Evolutionary conservation across 495 filamentous ascomycete genomes (phyloP).

Genomic region (Penicillium lagena): DNA sequence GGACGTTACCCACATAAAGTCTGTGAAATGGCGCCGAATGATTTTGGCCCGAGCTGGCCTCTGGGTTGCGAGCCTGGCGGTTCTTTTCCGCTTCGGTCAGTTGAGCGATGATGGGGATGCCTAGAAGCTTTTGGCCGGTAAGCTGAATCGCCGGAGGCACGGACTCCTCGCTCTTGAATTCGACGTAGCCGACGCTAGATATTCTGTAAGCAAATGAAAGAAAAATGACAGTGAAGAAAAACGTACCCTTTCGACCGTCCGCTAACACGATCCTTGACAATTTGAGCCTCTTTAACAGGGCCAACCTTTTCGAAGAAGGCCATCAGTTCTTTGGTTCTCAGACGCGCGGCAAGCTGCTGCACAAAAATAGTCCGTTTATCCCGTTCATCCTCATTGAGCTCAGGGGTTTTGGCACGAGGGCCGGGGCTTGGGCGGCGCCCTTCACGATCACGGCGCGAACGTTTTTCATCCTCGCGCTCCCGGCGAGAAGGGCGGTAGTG

Average conservation of each 20-base stretch:
- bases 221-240: conserved; percentile 1
- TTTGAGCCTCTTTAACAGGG: conserved; percentile 94
- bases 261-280: conserved; percentile 97
- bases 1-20: conserved; percentile 98
- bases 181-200: conserved; percentile 92
- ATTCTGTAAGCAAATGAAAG: conserved; percentile 3
- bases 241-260: conserved; percentile 95
- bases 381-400: conserved; percentile 89
- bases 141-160: conserved; percentile 92
- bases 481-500: conserved; percentile 63
- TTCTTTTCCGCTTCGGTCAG: conserved; percentile 99
- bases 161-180: conserved; percentile 95
- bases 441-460: conserved; percentile 47
- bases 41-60: conserved; percentile 55
- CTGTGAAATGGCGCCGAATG: conserved; percentile 92
- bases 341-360: conserved; percentile 89
- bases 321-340: conserved; percentile 88
- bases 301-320: conserved; percentile 96
- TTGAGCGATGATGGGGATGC: conserved; percentile 97
- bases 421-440: conserved; percentile 46
- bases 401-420: conserved; percentile 46
- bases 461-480: conserved; percentile 19
- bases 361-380: conserved; percentile 97
- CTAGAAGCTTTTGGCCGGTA: conserved; percentile 97
- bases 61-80: conserved; percentile 84